These are phyloP conservation scores for Pythium vanterpoolii DNA, from an alignment of 352 stramenopile genomes.

Conservation along the genomic window DNA sequence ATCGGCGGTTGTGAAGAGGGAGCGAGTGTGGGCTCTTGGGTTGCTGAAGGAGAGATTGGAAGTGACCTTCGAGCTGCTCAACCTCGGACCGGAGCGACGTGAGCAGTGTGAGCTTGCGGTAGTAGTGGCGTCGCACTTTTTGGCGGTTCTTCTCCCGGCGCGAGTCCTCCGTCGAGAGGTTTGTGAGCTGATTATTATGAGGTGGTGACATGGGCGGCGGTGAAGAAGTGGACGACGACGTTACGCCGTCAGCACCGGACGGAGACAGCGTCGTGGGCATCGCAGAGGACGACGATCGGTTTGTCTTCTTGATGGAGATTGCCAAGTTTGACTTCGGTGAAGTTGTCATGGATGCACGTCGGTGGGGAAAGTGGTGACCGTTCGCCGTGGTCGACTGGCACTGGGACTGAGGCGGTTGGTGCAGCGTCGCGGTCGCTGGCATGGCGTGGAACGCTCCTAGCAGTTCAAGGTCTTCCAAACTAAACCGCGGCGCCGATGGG, in stretches of 20 bases:
- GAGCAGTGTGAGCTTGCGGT: slow-evolving; percentile 27
- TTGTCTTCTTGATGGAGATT: no score
- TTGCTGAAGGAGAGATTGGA: slow-evolving; percentile 10
- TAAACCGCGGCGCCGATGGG: slow-evolving; percentile 21
- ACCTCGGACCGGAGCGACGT: slow-evolving; percentile 20
- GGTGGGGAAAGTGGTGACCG: neutral
- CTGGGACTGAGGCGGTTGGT: neutral
- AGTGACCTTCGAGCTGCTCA: slow-evolving; percentile 20
- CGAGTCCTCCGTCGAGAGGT: slow-evolving; percentile 15
- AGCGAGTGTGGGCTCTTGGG: neutral
- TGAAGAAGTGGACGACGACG: neutral
- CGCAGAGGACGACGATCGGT: neutral
- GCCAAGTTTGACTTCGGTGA: no score
- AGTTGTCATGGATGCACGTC: no score
- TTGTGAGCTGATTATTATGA: neutral
- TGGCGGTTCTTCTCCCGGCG: slow-evolving; percentile 30
- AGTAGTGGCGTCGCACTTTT: slow-evolving; percentile 37
- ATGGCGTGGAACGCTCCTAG: slow-evolving; percentile 13
- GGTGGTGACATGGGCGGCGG: slow-evolving; percentile 1
- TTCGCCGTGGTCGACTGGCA: neutral
- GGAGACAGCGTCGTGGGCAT: neutral
- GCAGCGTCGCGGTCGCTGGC: neutral
- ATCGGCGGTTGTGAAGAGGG: neutral
- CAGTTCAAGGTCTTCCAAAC: slow-evolving; percentile 21
- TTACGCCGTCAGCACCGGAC: neutral